Base-by-base conservation (phyloP, 331 rosid genomes). In the Stylosanthes scabra region DNA sequence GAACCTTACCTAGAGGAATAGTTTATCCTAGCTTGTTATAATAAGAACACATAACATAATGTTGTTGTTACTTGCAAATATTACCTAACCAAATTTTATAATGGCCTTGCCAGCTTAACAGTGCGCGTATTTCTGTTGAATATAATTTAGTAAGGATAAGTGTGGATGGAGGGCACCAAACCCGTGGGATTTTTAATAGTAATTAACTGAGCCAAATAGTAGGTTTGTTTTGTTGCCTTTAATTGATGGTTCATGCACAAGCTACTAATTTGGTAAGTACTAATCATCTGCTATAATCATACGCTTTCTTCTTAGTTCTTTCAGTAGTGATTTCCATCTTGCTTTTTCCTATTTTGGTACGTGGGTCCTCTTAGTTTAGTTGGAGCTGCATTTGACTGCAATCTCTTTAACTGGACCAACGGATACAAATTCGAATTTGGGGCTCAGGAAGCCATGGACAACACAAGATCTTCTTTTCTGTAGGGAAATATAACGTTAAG, bases 401-500 rank as follows among this genome's bases (percentile, higher is more conserved):
- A 41, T 2, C 55, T 6, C 42, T 8, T 5, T 5, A 50, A 65
- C 70, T 2, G 12, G 56, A 84, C 83, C 77, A 85, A 85, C 86
- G 86, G 85, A 73, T 78, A 75, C 63, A 76, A 82, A 73, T 81
- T 88, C 86, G 80, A 88, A 90, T 9, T 71, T 7, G 45, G 47
- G 57, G 9, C 2, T n/a, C 2, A 55, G 31, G 9, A 12, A 20
- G 25, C 25, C 25, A 20, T 20, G 25, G 25, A 20, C 25, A 20
- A 20, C 25, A 20, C 25, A 20, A 20, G 25, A 20, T 20, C 25
- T 20, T 20, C 25, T 20, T 20, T 20, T 20, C 25, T 20, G 25
- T 20, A 20, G 25, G 25, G 25, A 20, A 20, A 20, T 20, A 20
- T 20, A 20, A 20, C 25, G 25, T 20, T 20, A 20, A 20, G 25